Conservation (phyloP, 108 stramenopile genomes). For the Epithemia pelagica region DNA sequence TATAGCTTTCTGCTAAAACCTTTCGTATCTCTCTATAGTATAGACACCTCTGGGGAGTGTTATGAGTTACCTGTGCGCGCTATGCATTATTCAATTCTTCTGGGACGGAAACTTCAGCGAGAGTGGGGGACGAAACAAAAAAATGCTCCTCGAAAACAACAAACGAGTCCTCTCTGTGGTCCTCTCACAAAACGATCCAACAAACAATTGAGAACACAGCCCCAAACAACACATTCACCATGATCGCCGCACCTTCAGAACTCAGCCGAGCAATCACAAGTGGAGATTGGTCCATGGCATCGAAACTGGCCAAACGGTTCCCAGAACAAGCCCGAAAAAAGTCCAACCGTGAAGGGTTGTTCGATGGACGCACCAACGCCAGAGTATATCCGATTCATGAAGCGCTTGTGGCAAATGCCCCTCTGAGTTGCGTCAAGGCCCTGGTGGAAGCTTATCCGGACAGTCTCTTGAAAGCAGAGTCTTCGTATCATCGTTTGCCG, state of each 20-base stretch:
- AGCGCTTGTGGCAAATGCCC: constrained; percentile 33
- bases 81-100: no score
- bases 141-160: no score
- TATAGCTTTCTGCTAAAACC: no score
- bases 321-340: constrained; percentile 20
- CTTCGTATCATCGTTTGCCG: constrained; percentile 52
- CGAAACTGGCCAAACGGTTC: constrained; percentile 19
- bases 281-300: constrained; percentile 32
- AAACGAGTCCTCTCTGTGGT: no score
- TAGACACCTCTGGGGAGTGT: no score
- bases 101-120: no score
- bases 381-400: constrained; percentile 61
- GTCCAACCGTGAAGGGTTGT: constrained; percentile 40
- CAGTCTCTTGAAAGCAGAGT: constrained; percentile 37
- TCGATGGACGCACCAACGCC: constrained; percentile 52
- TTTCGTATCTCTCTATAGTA: no score
- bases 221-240: no score
- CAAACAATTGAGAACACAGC: no score
- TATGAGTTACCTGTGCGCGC: no score
- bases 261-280: constrained; percentile 32
- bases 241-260: background rate
- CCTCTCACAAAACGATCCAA: no score
- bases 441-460: constrained; percentile 43
- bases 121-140: no score
- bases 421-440: constrained; percentile 22